These are phyloP conservation scores for Solanum acaule DNA, from an alignment of 257 asterid species.

Conservation along the genomic window DNA sequence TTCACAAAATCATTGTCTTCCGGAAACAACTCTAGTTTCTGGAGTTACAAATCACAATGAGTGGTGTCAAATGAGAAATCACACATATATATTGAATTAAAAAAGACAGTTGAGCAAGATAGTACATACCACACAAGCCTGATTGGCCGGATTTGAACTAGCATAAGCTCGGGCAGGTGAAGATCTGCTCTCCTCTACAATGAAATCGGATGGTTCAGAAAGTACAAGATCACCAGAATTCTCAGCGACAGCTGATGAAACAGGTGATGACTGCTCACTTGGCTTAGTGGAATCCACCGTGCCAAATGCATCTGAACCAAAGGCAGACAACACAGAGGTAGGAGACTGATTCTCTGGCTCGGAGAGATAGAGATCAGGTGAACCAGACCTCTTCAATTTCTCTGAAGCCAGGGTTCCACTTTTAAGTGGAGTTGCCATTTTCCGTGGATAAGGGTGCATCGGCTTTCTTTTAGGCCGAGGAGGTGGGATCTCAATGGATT, in stretches of 20 bases:
- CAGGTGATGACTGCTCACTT: constrained; percentile 35
- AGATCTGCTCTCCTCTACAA: constrained; percentile 17
- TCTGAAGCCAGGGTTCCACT: constrained; percentile 23
- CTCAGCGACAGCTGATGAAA: constrained; percentile 31
- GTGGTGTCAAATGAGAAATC: constrained; percentile 6
- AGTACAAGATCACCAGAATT: background rate
- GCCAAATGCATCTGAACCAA: constrained; percentile 46
- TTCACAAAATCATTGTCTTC: constrained; percentile 16
- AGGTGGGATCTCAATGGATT: constrained; percentile 85
- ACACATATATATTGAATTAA: background rate
- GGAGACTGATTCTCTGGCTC: constrained; percentile 66
- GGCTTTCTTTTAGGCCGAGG: constrained; percentile 98
- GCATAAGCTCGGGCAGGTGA: constrained; percentile 25
- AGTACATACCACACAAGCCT: constrained; percentile 38
- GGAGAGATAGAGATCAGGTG: constrained; percentile 6
- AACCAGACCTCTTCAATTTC: constrained; percentile 16
- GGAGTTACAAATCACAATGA: constrained; percentile 15
- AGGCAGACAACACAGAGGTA: constrained; percentile 55
- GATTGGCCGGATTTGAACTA: constrained; percentile 32
- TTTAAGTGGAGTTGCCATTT: constrained; percentile 24
- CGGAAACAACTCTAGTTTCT: constrained; percentile 43
- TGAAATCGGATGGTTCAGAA: constrained; percentile 21
- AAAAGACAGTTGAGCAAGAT: background rate
- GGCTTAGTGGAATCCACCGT: constrained; percentile 22
- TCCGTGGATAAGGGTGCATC: constrained; percentile 93